Evolutionary conservation across 495 filamentous ascomycete genomes (phyloP), one percentile per base, ranked within the genome.

Genomic region (Penicillium pancosmium): DNA sequence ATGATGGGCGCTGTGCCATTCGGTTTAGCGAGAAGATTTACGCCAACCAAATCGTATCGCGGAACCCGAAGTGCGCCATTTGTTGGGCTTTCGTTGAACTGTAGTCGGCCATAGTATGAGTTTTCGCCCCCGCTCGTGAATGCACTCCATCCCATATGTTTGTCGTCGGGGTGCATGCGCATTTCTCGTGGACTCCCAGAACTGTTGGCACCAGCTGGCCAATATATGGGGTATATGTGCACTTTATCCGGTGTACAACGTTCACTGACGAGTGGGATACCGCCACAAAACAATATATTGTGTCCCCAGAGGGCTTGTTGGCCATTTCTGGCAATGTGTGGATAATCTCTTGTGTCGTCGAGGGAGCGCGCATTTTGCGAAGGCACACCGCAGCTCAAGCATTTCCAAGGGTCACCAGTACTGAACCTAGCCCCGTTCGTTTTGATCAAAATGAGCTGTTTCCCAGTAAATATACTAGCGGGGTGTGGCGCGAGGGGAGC

Each of bases 11-110:
- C 21, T 3, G 49, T 40, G 3, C 56, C 52, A 19, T 56, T 55
- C 2, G 60, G 55, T 1, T 54, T 13, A n/a, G 50, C 34, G 16
- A 67, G 55, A 4, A 59, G n/a, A 25, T 56, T 67, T 5, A 64
- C 62, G 16, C 65, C 54, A 9, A 70, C 64, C 1, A 70, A 23
- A 27, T 70, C 68, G 40, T 70, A 70, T 41, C 64, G 62, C 6
- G 64, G 52, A 6, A 48, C 51, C 21, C 27, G 61, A 0, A 54
- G 53, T 1, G 50, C 55, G 13, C 67, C 63, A 2, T 38, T 59
- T 0, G 19, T 44, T 2, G 67, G 64, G 1, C 43, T 50, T 7
- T 55, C 41, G 15, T 70, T 70, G 51, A 70, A 70, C 18, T 63
- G 33, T 44, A 70, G 52, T 12, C 64, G 52, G 10, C 60, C 59